Conservation (phyloP, 2,329 filamentous ascomycete species). For the Fusarium longipes region DNA sequence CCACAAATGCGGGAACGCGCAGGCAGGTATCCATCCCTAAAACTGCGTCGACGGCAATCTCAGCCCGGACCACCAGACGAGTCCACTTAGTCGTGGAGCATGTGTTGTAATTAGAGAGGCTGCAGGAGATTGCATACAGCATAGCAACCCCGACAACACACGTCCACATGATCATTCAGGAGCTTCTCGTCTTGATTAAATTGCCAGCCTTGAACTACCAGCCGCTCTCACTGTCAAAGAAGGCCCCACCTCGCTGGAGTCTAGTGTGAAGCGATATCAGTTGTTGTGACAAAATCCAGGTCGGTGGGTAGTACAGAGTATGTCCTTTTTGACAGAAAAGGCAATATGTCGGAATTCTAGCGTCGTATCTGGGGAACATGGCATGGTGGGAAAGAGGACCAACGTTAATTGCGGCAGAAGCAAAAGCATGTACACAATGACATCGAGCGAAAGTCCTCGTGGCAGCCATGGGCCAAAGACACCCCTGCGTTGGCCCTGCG, state of each 20-base stretch:
- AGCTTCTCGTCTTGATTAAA: conserved; percentile 34
- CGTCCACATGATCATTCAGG: conserved; percentile 29
- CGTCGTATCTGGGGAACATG: conserved; percentile 32
- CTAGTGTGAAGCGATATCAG: conserved; percentile 28
- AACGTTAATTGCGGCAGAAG: conserved; percentile 42
- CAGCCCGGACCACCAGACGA: conserved; percentile 41
- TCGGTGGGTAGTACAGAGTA: neutral
- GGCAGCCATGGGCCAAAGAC: conserved; percentile 45
- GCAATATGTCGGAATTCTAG: conserved; percentile 20
- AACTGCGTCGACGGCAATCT: conserved; percentile 47
- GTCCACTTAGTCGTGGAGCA: conserved; percentile 30
- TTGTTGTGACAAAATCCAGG: neutral
- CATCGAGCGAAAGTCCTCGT: conserved; percentile 40
- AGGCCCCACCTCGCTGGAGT: conserved; percentile 41
- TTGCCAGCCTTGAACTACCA: conserved; percentile 31
- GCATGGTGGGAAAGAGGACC: conserved; percentile 25
- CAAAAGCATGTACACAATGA: conserved; percentile 33
- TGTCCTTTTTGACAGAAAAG: conserved; percentile 1
- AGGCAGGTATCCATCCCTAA: conserved; percentile 40
- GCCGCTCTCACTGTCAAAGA: conserved; percentile 14
- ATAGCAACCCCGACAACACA: conserved; percentile 21
- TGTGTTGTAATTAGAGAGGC: conserved; percentile 28
- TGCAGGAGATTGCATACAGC: conserved; percentile 35
- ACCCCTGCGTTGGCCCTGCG: conserved; percentile 39
- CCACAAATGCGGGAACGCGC: conserved; percentile 38